phyloP scores from a whole-genome alignment of 768 basidiomycete genomes.

The Plicaturopsis crispa region DNA sequence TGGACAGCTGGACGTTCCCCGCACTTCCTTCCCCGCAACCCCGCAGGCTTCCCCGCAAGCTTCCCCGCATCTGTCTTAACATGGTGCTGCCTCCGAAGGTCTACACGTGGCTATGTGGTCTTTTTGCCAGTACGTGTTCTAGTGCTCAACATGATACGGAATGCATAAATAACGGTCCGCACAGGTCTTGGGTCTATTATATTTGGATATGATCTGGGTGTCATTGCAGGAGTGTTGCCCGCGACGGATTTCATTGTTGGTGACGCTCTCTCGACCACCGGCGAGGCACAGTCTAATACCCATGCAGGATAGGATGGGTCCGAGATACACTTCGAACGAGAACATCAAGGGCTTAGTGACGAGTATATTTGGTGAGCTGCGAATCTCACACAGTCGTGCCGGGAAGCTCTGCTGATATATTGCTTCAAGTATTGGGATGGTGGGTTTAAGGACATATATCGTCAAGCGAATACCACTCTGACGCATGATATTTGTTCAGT shows the following conservation, averaged over 20 bases:
- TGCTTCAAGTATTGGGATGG: slow-evolving; percentile 29
- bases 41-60: no score
- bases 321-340: slow-evolving; percentile 23
- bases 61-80: no score
- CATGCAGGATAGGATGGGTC: slow-evolving; percentile 26
- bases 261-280: background rate
- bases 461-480: no score
- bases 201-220: slow-evolving; percentile 45
- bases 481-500: slow-evolving; percentile 12
- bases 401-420: background rate
- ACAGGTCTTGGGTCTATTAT: slow-evolving; percentile 35
- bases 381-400: no score
- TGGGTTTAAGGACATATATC: slow-evolving; percentile 7
- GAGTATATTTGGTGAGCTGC: slow-evolving; percentile 31
- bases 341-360: slow-evolving; percentile 31
- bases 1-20: background rate
- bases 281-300: background rate
- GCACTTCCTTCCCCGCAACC: background rate
- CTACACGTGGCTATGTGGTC: slow-evolving; percentile 45
- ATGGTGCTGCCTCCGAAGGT: slow-evolving; percentile 38
- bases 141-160: background rate
- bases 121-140: slow-evolving; percentile 35
- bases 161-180: background rate
- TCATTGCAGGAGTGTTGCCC: slow-evolving; percentile 39
- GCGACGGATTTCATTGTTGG: slow-evolving; percentile 10